Base-by-base conservation (phyloP, 495 filamentous ascomycete species). In the Xylaria bambusicola region DNA sequence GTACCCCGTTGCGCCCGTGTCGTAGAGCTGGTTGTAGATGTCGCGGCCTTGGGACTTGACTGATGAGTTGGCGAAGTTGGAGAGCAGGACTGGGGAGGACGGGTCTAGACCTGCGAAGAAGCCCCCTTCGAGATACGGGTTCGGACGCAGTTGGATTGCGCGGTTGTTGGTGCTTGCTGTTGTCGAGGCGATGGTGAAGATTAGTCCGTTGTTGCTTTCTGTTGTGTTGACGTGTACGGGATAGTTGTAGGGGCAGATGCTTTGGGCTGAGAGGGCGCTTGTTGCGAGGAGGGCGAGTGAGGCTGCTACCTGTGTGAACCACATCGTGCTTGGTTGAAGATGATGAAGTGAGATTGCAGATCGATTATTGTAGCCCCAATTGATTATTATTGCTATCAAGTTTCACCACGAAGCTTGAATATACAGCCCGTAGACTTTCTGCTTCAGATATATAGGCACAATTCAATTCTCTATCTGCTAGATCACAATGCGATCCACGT, bases 211-310 rank as follows among this genome's bases (percentile, higher is more conserved):
- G 52, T 44, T 17, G 59, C 42, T 49, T 6, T 49, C 17, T 1
- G 59, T 62, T 2, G n/a, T 51, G 52, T 49, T 49, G 3, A 62
- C 42, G 15, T 62, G 18, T 1, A 31, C 17, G 1, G 59, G 59
- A 45, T 62, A 62, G 45, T 62, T 62, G 59, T 29, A 62, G 17
- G 59, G 59, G 18, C 59, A 62, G 29, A 18, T 62, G 59, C 52
- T 57, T n/a, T 62, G 42, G 26, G 59, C 48, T 13, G 44, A 26
- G 3, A 56, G 55, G 27, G 42, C 35, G 55, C 45, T 21, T 26
- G 55, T 35, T 26, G 55, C 55, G 2, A 50, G 41, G 17, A 56
- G 55, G 33, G 55, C 55, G 6, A 58, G 54, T 12, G 55, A 35
- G 12, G 15, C 41, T 13, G 29, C 5, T 33, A 31, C n/a, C n/a